Evolutionary conservation across 495 filamentous ascomycete genomes (phyloP), one percentile per base, ranked within the genome.

Genomic region (Umbilicaria muhlenbergii): DNA sequence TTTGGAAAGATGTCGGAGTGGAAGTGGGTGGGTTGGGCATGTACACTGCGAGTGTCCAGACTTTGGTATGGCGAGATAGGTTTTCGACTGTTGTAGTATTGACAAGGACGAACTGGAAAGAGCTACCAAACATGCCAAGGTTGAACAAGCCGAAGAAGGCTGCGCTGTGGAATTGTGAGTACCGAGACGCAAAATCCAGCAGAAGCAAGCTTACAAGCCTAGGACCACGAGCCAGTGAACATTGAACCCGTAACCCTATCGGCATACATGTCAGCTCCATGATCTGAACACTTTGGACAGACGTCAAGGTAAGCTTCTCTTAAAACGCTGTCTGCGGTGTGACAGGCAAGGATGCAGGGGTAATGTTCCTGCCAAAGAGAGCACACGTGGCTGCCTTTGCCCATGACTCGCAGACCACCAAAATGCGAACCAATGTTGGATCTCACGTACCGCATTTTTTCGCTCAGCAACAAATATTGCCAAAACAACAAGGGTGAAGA

Each of bases 21-120:
- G 36, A 55, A 68, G 44, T 39, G 65, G 36, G 48, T 66, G 48
- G 51, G 72, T 48, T 51, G 74, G 81, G 28, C 28, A 86, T 73
- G n/a, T 76, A 73, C 13, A 94, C 67, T 8, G 88, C 88, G 5
- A 95, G 63, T 18, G 75, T 74, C 62, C 83, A 80, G 11, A 81
- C 74, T 32, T 72, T 73, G 16, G 63, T 69, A 17, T 65, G 68
- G 33, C 68, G 67, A 32, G 68, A 74, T 15, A 93, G 58, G 40
- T 78, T 77, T 56, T 95, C 88, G 34, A 95, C 78, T 11, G 86
- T 91, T 1, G 85, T 89, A 34, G 81, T 63, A 51, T 93, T 94
- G 21, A 66, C 43, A 31, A 77, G 53, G 36, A 78, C 73, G 47
- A 87, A 73, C 49, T 84, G 76, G 10, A 80, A 46, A 1, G 80